A percentile compares a stretch with the other conserved stretches of the same genome.
These are phyloP conservation scores for Jaenimonas drosophilae DNA, from an alignment of 208 protist species.

Conservation along the genomic window DNA sequence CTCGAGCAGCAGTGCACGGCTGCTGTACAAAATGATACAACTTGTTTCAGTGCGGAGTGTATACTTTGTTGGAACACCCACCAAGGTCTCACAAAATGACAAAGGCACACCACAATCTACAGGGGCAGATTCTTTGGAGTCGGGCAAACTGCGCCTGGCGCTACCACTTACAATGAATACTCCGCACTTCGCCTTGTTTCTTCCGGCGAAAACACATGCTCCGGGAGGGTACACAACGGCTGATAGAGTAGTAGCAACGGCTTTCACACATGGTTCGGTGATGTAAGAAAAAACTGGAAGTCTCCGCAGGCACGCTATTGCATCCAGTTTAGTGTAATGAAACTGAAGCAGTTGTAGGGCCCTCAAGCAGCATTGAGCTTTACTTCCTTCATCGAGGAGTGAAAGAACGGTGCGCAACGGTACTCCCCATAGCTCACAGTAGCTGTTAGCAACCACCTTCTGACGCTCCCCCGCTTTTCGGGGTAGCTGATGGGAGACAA, in stretches of 20 bases:
- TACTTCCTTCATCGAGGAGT: conserved; percentile 16
- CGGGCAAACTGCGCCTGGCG: neutral
- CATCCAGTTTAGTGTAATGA: conserved; percentile 2
- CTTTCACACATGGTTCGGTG: conserved; percentile 12
- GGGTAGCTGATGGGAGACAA: conserved; percentile 26
- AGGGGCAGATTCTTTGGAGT: neutral
- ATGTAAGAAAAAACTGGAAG: conserved; percentile 25
- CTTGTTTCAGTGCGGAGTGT: conserved; percentile 23
- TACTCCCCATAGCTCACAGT: conserved; percentile 56
- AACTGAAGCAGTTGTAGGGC: neutral
- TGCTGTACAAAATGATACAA: conserved; percentile 22
- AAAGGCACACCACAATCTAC: conserved; percentile 17
- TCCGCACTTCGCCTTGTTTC: neutral
- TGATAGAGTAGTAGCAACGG: conserved; percentile 18
- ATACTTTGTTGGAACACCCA: conserved; percentile 13
- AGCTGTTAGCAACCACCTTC: conserved; percentile 14
- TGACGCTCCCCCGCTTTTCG: conserved; percentile 14
- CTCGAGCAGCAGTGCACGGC: conserved; percentile 22
- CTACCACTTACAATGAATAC: neutral
- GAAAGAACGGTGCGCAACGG: conserved; percentile 9
- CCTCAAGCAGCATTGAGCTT: conserved; percentile 12
- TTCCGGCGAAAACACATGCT: conserved; percentile 3
- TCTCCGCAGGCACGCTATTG: conserved; percentile 14
- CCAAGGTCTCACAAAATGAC: conserved; percentile 45
- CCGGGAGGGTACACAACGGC: conserved; percentile 23